Evolutionary conservation across 441 rosid genomes (phyloP), one percentile per base, ranked within the genome.

Genomic region (Populus hybrid): DNA sequence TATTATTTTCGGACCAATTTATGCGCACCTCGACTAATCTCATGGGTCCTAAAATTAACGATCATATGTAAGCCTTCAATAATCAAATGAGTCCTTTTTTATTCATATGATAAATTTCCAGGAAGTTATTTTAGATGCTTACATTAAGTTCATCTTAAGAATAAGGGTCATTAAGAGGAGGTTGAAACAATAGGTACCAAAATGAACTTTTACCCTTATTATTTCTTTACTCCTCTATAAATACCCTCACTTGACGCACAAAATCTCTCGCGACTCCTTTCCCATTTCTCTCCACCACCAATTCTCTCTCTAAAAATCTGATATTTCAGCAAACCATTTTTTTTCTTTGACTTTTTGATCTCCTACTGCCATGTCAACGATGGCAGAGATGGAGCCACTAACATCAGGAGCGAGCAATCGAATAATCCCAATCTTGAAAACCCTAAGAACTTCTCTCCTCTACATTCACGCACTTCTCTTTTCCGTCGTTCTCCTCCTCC

Each of bases 361-460:
- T 75, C 21, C 82, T 76, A 80, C 74, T 79, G 85, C 78, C 85
- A 75, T 82, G 84, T 82, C 91, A 72, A 82, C 91, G 70, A 78
- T 86, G 77, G 83, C 85, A 80, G 98, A 89, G 85, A 86, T 92
- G 88, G 98, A 95, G 70, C 98, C 83, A 69, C 84, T 91, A 67
- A 95, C 97, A n/a, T 95, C 99, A 18, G 98, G 99, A 11, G 99
- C 99, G 19, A 91, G 97, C 86, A 95, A 95, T 74, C 98, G 99
- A 40, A 91, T 95, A 30, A 91, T 95, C 67, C 97, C 97, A 75
- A 84, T 95, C 71, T 84, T 91, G 16, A 85, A 72, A 78, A 81
- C 89, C 76, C 85, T 95, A 7, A 79, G 88, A 73, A 84, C 83
- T 24, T 79, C 85, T 21, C 53, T 92, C 8, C 63, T 86, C 77